phyloP scores from a whole-genome alignment of 2,329 filamentous ascomycete species.

The Talaromyces sp. region DNA sequence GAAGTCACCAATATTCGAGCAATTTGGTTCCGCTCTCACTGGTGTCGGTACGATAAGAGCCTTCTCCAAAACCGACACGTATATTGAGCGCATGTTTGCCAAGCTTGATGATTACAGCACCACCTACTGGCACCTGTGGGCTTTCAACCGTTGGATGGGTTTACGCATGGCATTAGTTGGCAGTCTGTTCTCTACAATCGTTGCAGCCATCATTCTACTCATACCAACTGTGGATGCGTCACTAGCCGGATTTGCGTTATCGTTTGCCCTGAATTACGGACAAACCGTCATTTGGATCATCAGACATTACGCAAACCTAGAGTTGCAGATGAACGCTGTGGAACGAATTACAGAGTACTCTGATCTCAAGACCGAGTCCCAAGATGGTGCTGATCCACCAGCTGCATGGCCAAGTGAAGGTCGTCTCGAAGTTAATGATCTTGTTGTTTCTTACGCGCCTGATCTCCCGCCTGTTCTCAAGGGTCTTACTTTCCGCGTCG shows the following conservation, averaged over 20 bases:
- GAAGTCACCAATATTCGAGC: conserved; percentile 77
- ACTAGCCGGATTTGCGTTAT: conserved; percentile 71
- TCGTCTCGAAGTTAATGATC: conserved; percentile 66
- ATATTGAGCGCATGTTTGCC: conserved; percentile 66
- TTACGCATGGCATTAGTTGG: conserved; percentile 69
- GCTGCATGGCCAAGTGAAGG: conserved; percentile 75
- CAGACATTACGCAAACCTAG: conserved; percentile 65
- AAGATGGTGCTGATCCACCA: conserved; percentile 59
- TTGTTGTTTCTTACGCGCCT: conserved; percentile 68
- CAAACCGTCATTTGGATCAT: conserved; percentile 63
- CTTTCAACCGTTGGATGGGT: conserved; percentile 74
- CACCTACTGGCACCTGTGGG: conserved; percentile 65
- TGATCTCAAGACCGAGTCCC: conserved; percentile 63
- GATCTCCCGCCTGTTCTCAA: conserved; percentile 69
- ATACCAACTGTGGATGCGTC: conserved; percentile 63
- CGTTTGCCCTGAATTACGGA: conserved; percentile 69
- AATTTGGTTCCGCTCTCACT: conserved; percentile 68
- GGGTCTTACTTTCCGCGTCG: conserved; percentile 64
- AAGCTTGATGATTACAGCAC: conserved; percentile 66
- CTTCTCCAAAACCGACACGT: conserved; percentile 65
- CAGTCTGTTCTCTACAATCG: conserved; percentile 63
- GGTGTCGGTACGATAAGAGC: conserved; percentile 74
- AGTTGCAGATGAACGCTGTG: conserved; percentile 74
- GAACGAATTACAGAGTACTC: conserved; percentile 75
- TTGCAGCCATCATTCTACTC: conserved; percentile 62